Evolutionary conservation across 371 early-diverging fungal species (phyloP).

Genomic region (Saksenaea vasiformis): DNA sequence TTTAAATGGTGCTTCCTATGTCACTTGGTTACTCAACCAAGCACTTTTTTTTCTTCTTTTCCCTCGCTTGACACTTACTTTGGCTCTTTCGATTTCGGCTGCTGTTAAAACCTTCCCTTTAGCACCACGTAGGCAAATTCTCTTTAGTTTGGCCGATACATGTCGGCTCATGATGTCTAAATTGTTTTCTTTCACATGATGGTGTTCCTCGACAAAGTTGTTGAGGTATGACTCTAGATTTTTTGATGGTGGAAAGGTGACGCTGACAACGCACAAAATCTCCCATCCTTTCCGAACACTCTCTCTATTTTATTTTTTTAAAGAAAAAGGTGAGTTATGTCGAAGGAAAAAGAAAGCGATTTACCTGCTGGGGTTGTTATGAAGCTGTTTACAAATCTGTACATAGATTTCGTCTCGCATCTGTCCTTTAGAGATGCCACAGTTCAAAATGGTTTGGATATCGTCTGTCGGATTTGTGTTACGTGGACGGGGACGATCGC

Average conservation of each 20-base stretch:
- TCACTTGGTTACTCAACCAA: not conserved
- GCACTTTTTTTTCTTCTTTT: not conserved
- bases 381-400: constrained; percentile 90
- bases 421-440: constrained; percentile 75
- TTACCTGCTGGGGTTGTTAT: constrained; percentile 78
- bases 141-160: constrained; percentile 62
- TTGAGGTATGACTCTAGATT: constrained; percentile 84
- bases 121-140: constrained; percentile 80
- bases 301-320: constrained; percentile 35
- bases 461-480: constrained; percentile 49
- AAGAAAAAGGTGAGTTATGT: not conserved
- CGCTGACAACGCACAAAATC: constrained; percentile 76
- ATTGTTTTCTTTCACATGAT: constrained; percentile 47
- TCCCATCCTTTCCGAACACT: constrained; percentile 87
- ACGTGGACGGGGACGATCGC: constrained; percentile 57
- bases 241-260: constrained; percentile 91
- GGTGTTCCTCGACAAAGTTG: constrained; percentile 74
- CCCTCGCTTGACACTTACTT: constrained; percentile 32
- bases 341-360: constrained; percentile 9
- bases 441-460: constrained; percentile 74
- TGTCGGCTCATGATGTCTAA: constrained; percentile 63
- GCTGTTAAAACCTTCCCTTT: constrained; percentile 75
- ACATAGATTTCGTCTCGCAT: constrained; percentile 94
- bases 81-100: constrained; percentile 81
- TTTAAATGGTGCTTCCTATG: constrained; percentile 80